Evolutionary conservation across 192 early-diverging fungal genomes (phyloP).

Genomic region (Coemansia sp.): DNA sequence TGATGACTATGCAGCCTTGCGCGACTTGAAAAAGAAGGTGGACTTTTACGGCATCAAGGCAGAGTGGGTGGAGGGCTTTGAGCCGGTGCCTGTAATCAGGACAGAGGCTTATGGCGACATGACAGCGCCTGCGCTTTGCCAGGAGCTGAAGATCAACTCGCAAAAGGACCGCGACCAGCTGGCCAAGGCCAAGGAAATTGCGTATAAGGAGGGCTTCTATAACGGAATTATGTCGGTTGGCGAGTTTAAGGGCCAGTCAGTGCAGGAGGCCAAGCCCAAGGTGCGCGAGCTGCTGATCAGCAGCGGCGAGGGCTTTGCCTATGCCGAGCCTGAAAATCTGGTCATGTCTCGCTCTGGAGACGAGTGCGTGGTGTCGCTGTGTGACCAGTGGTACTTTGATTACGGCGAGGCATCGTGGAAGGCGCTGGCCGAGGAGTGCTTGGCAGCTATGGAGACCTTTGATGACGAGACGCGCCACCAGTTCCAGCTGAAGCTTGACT

Average conservation of each 20-base stretch:
- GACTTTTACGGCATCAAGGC: constrained; percentile 86
- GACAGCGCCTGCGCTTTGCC: constrained; percentile 78
- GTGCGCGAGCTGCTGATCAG: constrained; percentile 77
- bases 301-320: constrained; percentile 73
- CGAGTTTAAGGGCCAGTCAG: constrained; percentile 75
- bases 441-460: constrained; percentile 79
- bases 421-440: constrained; percentile 68
- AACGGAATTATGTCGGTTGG: constrained; percentile 84
- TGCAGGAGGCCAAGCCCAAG: constrained; percentile 87
- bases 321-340: constrained; percentile 92
- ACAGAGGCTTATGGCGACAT: constrained; percentile 85
- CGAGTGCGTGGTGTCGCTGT: constrained; percentile 94
- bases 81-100: constrained; percentile 81
- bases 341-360: constrained; percentile 94
- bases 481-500: constrained; percentile 83
- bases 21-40: constrained; percentile 58
- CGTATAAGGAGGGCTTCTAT: constrained; percentile 99
- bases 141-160: constrained; percentile 91
- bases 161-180: constrained; percentile 95
- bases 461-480: constrained; percentile 79
- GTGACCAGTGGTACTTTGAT: constrained; percentile 98
- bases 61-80: constrained; percentile 83
- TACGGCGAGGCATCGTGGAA: constrained; percentile 92
- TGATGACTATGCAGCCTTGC: constrained; percentile 89
- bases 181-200: constrained; percentile 87